A percentile compares a stretch with the other conserved stretches of the same genome.
phyloP scores from a whole-genome alignment of 768 basidiomycete species.

The Naganishia antarctica region DNA sequence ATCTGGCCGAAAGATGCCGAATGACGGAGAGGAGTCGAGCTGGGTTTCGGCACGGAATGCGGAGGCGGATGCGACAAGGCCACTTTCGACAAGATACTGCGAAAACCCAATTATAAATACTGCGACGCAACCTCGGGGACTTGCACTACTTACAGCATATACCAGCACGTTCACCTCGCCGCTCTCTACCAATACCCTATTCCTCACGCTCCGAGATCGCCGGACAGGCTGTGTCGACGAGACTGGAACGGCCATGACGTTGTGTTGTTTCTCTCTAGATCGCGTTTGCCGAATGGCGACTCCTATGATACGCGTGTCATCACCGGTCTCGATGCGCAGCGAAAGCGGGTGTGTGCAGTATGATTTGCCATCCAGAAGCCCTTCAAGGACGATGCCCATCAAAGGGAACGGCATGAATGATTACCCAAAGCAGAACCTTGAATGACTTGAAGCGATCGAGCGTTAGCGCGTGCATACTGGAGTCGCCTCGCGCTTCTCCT shows the following conservation, averaged over 20 bases:
- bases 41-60: constrained; percentile 41
- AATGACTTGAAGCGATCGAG: not conserved
- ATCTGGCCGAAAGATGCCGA: constrained; percentile 18
- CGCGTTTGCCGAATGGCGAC: not conserved
- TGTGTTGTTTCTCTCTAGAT: not conserved
- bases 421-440: constrained; percentile 19
- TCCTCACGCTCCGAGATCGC: constrained; percentile 7
- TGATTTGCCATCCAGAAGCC: too few relatives aligned
- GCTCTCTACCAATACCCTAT: constrained; percentile 12
- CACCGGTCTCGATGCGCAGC: not conserved
- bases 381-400: too few relatives aligned
- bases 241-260: constrained; percentile 5
- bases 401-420: constrained; percentile 1
- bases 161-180: constrained; percentile 12
- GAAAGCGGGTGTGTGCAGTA: too few relatives aligned
- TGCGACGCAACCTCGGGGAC: not conserved
- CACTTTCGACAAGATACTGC: constrained; percentile 16
- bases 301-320: not conserved
- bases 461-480: not conserved
- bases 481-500: not conserved
- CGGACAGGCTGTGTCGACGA: not conserved
- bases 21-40: constrained; percentile 32
- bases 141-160: not conserved
- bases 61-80: constrained; percentile 38
- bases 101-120: not conserved